phyloP scores from a whole-genome alignment of 495 filamentous ascomycete species.

The Hypomontagnella monticulosa region DNA sequence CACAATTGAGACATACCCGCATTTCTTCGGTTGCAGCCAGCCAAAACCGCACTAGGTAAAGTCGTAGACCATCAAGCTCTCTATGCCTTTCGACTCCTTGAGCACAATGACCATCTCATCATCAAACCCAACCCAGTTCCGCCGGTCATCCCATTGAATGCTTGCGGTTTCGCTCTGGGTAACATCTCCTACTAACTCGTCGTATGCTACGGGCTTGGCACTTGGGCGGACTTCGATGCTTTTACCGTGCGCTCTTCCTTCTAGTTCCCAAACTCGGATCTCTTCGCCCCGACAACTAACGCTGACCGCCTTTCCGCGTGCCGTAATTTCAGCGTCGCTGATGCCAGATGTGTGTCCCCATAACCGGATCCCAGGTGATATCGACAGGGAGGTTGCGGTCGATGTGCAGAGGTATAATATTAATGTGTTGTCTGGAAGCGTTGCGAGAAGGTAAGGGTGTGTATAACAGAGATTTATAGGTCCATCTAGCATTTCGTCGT shows the following conservation, averaged over 20 bases:
- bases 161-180: slow-evolving; percentile 26
- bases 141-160: slow-evolving; percentile 46
- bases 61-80: slow-evolving; percentile 88
- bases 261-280: slow-evolving; percentile 93
- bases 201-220: slow-evolving; percentile 45
- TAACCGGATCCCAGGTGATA: slow-evolving; percentile 78
- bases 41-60: slow-evolving; percentile 67
- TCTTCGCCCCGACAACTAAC: slow-evolving; percentile 85
- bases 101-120: slow-evolving; percentile 92
- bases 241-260: slow-evolving; percentile 67
- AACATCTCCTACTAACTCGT: slow-evolving; percentile 21
- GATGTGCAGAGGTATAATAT: slow-evolving; percentile 87
- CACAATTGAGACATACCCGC: background rate
- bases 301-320: slow-evolving; percentile 89
- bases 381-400: slow-evolving; percentile 68
- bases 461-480: slow-evolving; percentile 85
- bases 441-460: slow-evolving; percentile 90
- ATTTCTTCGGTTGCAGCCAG: background rate
- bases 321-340: slow-evolving; percentile 83
- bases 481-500: slow-evolving; percentile 43
- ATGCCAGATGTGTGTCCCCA: slow-evolving; percentile 97
- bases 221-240: slow-evolving; percentile 56
- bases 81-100: slow-evolving; percentile 73
- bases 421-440: slow-evolving; percentile 91
- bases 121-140: slow-evolving; percentile 87